Percentiles rank a stretch among this genome's conserved stretches.
Conservation (phyloP, 768 basidiomycete species). For the Gautieria morchelliformis region DNA sequence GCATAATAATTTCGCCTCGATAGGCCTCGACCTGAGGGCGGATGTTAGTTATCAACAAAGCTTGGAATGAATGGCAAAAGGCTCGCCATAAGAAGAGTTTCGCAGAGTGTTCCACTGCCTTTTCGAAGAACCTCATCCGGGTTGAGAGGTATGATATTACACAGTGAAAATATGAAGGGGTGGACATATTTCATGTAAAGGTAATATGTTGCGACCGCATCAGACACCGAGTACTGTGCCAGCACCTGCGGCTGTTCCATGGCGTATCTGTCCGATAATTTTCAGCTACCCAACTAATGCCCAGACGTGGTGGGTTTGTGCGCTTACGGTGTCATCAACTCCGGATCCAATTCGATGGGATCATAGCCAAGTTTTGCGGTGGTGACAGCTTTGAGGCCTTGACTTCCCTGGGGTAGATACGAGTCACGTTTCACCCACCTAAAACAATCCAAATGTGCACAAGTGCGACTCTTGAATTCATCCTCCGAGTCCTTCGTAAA, state of each 20-base stretch:
- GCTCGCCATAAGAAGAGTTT: conserved; percentile 92
- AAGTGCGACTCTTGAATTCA: too few relatives aligned
- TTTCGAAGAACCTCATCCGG: conserved; percentile 96
- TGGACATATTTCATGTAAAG: too few relatives aligned
- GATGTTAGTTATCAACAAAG: too few relatives aligned
- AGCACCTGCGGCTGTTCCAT: too few relatives aligned
- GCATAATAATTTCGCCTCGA: too few relatives aligned
- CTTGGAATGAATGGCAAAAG: too few relatives aligned
- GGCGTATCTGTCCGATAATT: conserved; percentile 61
- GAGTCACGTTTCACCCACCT: conserved; percentile 99
- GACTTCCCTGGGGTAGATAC: too few relatives aligned
- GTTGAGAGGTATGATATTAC: conserved; percentile 95
- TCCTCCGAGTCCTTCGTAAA: too few relatives aligned
- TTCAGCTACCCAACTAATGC: not conserved
- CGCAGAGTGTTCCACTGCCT: conserved; percentile 93
- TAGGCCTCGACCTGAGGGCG: too few relatives aligned
- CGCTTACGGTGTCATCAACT: conserved; percentile 96
- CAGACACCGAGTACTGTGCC: conserved; percentile 98
- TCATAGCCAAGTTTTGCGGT: too few relatives aligned
- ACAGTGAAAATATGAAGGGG: conserved; percentile 98
- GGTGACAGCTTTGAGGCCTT: too few relatives aligned
- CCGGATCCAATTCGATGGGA: conserved; percentile 97
- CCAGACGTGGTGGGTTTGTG: not conserved
- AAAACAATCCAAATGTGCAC: too few relatives aligned
- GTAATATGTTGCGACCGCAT: conserved; percentile 99